A percentile compares a stretch with the other conserved stretches of the same genome.
Evolutionary conservation across 2,329 filamentous ascomycete genomes (phyloP).

Genomic region (Sordariomycetes sp.): DNA sequence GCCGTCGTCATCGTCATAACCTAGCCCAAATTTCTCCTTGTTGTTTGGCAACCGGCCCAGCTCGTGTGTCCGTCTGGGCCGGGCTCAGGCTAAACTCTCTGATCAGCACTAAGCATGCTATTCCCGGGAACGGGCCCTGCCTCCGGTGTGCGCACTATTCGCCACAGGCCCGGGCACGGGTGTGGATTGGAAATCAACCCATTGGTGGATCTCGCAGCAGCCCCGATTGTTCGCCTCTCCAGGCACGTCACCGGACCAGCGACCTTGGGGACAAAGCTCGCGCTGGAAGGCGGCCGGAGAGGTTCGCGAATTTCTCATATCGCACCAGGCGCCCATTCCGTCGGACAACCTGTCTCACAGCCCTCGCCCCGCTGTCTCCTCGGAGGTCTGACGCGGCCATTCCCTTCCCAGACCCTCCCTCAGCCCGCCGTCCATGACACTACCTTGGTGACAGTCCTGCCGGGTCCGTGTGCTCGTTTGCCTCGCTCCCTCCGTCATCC

Average conservation of each 20-base stretch:
- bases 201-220: background rate
- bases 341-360: background rate
- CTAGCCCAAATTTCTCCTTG: background rate
- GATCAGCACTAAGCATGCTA: background rate
- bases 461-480: background rate
- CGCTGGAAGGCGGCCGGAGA: background rate
- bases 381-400: background rate
- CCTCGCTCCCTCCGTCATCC: conserved; percentile 7
- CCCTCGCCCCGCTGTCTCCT: background rate
- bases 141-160: background rate
- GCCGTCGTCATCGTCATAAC: background rate
- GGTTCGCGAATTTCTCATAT: background rate
- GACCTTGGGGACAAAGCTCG: background rate
- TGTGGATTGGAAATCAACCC: background rate
- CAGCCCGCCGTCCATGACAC: background rate
- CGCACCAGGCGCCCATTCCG: background rate
- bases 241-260: background rate
- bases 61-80: background rate
- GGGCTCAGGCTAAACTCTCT: background rate
- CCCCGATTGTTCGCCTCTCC: background rate
- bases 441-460: background rate
- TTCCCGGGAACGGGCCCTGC: background rate
- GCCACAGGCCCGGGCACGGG: background rate
- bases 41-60: background rate
- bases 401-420: background rate